These are phyloP conservation scores for Tagetes erecta DNA, from an alignment of 129 eudicot species.

Conservation along the genomic window DNA sequence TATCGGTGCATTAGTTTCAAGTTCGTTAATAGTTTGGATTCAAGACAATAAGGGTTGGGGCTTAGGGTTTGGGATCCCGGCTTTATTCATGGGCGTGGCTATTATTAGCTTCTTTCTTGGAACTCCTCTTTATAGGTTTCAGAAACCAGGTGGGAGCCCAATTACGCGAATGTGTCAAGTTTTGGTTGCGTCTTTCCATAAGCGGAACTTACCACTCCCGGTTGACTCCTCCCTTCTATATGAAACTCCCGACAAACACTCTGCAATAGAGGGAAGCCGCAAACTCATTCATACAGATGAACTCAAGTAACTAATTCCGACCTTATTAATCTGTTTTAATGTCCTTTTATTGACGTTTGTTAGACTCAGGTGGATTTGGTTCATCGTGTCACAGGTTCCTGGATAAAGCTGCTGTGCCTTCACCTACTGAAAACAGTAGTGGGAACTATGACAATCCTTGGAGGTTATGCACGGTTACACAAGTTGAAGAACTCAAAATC, in stretches of 20 bases:
- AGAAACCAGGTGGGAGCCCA: constrained; percentile 94
- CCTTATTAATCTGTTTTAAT: not conserved
- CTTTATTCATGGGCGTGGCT: constrained; percentile 75
- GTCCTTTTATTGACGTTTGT: not conserved
- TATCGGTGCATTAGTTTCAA: constrained; percentile 70
- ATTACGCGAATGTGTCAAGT: constrained; percentile 86
- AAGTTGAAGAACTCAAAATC: constrained; percentile 83
- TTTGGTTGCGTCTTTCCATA: constrained; percentile 64
- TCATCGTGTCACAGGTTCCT: constrained; percentile 55
- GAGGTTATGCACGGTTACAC: constrained; percentile 89
- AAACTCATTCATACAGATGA: constrained; percentile 80
- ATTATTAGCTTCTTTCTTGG: constrained; percentile 73
- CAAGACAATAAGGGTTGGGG: constrained; percentile 92
- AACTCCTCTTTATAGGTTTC: constrained; percentile 73
- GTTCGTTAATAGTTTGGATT: constrained; percentile 72
- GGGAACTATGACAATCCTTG: constrained; percentile 47
- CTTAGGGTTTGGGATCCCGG: constrained; percentile 85
- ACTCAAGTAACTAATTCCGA: constrained; percentile 44
- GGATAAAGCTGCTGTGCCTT: constrained; percentile 72
- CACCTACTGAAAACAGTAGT: constrained; percentile 43
- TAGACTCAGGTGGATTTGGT: not conserved
- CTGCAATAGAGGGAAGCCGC: constrained; percentile 74
- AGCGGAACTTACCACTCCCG: constrained; percentile 57
- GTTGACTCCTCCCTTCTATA: constrained; percentile 52
- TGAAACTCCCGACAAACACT: constrained; percentile 68